Evolutionary conservation across 352 stramenopile genomes (phyloP).

Genomic region (Globisporangium mamillatum): DNA sequence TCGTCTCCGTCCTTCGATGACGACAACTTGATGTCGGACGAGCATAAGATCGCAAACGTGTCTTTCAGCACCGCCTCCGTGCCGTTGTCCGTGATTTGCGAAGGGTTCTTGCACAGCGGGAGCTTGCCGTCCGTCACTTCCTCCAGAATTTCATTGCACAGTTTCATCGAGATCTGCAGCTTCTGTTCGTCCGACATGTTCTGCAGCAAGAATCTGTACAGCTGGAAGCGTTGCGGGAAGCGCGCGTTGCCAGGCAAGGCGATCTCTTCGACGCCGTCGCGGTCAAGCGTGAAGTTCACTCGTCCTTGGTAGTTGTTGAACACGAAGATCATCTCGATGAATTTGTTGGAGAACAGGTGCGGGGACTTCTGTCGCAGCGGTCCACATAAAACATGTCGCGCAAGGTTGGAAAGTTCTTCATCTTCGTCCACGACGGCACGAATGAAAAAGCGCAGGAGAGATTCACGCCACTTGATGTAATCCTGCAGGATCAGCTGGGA

Average conservation of each 20-base stretch:
- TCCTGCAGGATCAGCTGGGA: conserved; percentile 96
- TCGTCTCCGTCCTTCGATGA: conserved; percentile 48
- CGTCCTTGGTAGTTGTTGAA: conserved; percentile 87
- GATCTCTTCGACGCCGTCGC: conserved; percentile 63
- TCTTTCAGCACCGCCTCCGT: conserved; percentile 88
- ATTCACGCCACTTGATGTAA: conserved; percentile 98
- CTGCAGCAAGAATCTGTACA: conserved; percentile 94
- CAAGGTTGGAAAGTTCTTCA: conserved; percentile 90
- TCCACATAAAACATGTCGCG: conserved; percentile 90
- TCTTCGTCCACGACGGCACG: conserved; percentile 93
- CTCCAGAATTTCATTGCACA: conserved; percentile 93
- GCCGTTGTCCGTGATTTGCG: conserved; percentile 76
- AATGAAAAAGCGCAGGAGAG: conserved; percentile 95
- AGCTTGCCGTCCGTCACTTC: conserved; percentile 85
- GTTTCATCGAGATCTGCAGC: conserved; percentile 92
- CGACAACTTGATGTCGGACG: conserved; percentile 84
- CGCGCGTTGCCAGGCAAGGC: conserved; percentile 47
- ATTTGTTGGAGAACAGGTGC: conserved; percentile 95
- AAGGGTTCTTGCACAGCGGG: conserved; percentile 66
- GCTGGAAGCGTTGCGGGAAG: conserved; percentile 72
- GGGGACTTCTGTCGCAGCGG: conserved; percentile 91
- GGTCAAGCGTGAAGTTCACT: conserved; percentile 62
- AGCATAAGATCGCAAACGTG: conserved; percentile 86
- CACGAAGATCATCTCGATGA: conserved; percentile 97
- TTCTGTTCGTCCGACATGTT: conserved; percentile 97